These are phyloP conservation scores for Helianthus tuberosus DNA, from an alignment of 129 eudicot genomes.

Conservation along the genomic window DNA sequence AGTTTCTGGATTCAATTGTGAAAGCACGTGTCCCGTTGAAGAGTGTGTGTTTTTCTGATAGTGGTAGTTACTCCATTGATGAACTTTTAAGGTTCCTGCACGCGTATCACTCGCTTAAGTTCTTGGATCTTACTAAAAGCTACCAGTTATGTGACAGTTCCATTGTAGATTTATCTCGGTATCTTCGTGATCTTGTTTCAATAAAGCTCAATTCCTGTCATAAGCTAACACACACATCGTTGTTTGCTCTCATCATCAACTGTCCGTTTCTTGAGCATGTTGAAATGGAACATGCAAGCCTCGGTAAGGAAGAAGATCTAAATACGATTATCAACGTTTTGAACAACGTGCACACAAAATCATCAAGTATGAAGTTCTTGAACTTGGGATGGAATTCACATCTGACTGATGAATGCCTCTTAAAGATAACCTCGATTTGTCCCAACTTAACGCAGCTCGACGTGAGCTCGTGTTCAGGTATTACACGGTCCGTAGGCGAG, in stretches of 20 bases:
- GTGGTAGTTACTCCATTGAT: constrained; percentile 36
- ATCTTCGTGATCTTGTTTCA: constrained; percentile 35
- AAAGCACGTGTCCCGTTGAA: constrained; percentile 51
- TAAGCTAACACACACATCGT: constrained; percentile 38
- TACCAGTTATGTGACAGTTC: constrained; percentile 32
- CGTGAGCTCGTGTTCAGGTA: constrained; percentile 36
- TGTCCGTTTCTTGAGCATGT: constrained; percentile 46
- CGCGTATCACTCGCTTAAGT: constrained; percentile 40
- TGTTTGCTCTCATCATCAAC: constrained; percentile 37
- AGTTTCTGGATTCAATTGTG: constrained; percentile 36
- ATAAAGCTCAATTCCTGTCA: constrained; percentile 46
- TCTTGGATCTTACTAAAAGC: constrained; percentile 36
- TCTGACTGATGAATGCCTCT: constrained; percentile 41
- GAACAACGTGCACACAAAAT: constrained; percentile 8
- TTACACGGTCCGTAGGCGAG: constrained; percentile 42
- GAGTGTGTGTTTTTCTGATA: constrained; percentile 35
- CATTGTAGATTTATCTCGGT: constrained; percentile 35
- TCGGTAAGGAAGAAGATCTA: constrained; percentile 33
- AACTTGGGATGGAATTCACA: constrained; percentile 30
- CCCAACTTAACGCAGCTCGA: constrained; percentile 51
- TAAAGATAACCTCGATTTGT: constrained; percentile 40
- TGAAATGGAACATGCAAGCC: constrained; percentile 40
- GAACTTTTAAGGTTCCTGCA: constrained; percentile 45
- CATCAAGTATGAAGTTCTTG: constrained; percentile 36
- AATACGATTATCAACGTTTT: not conserved